phyloP scores from a whole-genome alignment of 2,329 filamentous ascomycete species.

The Bipolaris zeicola region DNA sequence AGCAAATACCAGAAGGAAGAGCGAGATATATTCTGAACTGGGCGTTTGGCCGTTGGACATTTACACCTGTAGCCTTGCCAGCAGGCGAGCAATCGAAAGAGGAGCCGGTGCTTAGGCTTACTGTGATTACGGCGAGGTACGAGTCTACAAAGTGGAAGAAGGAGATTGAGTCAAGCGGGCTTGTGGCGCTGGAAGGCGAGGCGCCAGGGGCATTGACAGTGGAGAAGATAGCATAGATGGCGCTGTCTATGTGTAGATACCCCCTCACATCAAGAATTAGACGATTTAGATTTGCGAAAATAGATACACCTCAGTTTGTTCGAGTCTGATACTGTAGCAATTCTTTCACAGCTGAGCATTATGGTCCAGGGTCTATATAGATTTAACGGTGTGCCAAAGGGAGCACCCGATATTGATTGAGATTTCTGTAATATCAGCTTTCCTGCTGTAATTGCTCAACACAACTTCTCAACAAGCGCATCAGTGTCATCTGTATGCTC shows the following conservation, averaged over 20 bases:
- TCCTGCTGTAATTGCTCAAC: slow-evolving; percentile 32
- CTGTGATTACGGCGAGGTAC: slow-evolving; percentile 73
- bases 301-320: not conserved
- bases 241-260: not conserved
- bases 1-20: slow-evolving; percentile 45
- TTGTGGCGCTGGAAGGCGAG: slow-evolving; percentile 36
- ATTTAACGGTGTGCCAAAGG: not conserved
- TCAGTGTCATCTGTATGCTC: slow-evolving; percentile 38
- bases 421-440: not conserved
- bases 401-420: not conserved
- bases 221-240: slow-evolving; percentile 21
- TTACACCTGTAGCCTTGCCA: slow-evolving; percentile 65
- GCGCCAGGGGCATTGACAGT: slow-evolving; percentile 28
- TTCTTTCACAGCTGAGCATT: not conserved
- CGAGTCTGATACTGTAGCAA: not conserved
- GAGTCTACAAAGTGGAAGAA: slow-evolving; percentile 80
- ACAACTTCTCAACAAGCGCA: slow-evolving; percentile 35
- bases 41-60: slow-evolving; percentile 96
- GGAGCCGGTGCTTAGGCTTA: slow-evolving; percentile 69
- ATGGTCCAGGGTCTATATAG: not conserved
- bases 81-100: slow-evolving; percentile 44
- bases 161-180: slow-evolving; percentile 65
- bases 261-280: not conserved
- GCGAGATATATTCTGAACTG: slow-evolving; percentile 90
- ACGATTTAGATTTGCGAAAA: not conserved